phyloP scores from a whole-genome alignment of 2,329 filamentous ascomycete species.

The Teratosphaeria zuluensis region DNA sequence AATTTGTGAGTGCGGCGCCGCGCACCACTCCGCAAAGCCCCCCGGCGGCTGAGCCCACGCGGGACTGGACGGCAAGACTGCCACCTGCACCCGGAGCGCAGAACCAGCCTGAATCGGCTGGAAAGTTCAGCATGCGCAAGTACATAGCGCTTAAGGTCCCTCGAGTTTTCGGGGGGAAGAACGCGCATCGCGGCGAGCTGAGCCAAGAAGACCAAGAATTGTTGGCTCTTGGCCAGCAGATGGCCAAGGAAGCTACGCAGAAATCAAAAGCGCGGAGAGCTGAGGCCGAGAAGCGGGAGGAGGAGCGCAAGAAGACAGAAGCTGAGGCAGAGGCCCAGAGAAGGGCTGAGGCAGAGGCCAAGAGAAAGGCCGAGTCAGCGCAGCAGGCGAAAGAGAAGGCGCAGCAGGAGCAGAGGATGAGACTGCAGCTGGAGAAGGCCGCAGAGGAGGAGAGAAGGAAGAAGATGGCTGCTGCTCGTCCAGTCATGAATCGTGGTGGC shows the following conservation, averaged over 20 bases:
- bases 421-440: neutral
- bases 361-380: neutral
- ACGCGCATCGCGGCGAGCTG: neutral
- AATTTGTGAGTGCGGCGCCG: neutral
- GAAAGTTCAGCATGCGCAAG: neutral
- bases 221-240: neutral
- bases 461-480: neutral
- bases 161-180: neutral
- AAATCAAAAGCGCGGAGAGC: neutral
- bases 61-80: too few species aligned
- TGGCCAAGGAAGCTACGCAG: neutral
- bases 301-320: neutral
- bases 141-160: neutral
- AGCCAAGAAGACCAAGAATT: neutral
- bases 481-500: neutral
- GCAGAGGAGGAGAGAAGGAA: neutral
- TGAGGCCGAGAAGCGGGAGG: neutral
- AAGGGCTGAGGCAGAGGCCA: neutral
- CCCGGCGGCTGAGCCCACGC: neutral
- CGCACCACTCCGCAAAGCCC: neutral
- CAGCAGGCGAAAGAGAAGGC: neutral
- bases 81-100: neutral
- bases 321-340: neutral
- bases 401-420: neutral
- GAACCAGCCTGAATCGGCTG: neutral